phyloP scores from a whole-genome alignment of 1,139 yeast species.

The Kodamaea sp. region DNA sequence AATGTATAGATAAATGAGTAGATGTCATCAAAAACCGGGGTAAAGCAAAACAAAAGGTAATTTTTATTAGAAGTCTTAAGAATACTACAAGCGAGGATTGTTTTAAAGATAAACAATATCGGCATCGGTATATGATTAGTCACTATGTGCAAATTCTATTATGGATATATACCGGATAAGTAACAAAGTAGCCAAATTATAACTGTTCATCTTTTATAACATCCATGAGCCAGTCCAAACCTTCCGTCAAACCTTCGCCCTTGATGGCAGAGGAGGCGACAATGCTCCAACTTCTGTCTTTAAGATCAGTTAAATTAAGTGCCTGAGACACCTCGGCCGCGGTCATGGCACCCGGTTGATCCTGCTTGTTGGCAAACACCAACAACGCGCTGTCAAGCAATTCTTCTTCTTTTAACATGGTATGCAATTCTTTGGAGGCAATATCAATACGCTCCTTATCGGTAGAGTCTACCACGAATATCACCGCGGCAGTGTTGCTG shows the following conservation, averaged over 20 bases:
- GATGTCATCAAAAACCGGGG: too few species aligned
- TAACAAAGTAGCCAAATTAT: too few species aligned
- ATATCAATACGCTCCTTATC: slow-evolving; percentile 91
- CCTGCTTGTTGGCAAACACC: slow-evolving; percentile 97
- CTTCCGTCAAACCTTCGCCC: slow-evolving; percentile 95
- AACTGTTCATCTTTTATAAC: slow-evolving; percentile 91
- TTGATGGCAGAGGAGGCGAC: slow-evolving; percentile 95
- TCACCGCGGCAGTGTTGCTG: slow-evolving; percentile 93
- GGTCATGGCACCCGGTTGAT: slow-evolving; percentile 91
- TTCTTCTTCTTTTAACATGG: slow-evolving; percentile 93
- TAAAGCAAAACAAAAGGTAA: too few species aligned
- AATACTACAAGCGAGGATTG: too few species aligned
- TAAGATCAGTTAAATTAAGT: slow-evolving; percentile 78
- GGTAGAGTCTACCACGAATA: slow-evolving; percentile 95
- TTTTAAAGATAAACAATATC: too few species aligned
- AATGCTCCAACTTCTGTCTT: slow-evolving; percentile 97
- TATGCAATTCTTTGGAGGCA: slow-evolving; percentile 84
- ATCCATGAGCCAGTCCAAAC: slow-evolving; percentile 95
- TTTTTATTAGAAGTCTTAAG: too few species aligned
- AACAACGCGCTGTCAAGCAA: slow-evolving; percentile 83
- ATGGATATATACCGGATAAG: background rate
- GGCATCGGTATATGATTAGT: too few species aligned
- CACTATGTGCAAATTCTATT: background rate
- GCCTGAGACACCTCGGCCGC: slow-evolving; percentile 95
- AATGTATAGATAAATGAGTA: too few species aligned